Percentiles rank a stretch among this genome's conserved stretches.
These are phyloP conservation scores for Astrothelium macrocarpum DNA, from an alignment of 495 filamentous ascomycete genomes.

Conservation along the genomic window DNA sequence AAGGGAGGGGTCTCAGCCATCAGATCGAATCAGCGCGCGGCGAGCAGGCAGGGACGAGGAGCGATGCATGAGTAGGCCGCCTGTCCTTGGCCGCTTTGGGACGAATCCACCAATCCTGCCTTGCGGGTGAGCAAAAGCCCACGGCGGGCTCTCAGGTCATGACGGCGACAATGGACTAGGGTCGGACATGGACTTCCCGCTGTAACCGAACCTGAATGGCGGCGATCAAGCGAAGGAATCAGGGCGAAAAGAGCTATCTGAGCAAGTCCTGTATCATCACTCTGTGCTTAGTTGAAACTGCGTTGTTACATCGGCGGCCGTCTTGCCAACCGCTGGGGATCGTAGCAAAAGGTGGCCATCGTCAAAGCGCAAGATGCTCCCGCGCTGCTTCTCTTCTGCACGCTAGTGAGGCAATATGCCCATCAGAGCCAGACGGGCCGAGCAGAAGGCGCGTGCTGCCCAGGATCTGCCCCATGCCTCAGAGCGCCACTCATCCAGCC, in stretches of 20 bases:
- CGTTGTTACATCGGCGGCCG: conserved; percentile 3
- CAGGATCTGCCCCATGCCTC: not conserved
- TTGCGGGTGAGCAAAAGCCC: not conserved
- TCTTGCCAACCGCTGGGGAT: not conserved
- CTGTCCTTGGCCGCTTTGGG: not conserved
- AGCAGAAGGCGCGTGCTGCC: conserved; percentile 5
- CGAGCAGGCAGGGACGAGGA: not conserved
- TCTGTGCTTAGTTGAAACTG: conserved; percentile 2
- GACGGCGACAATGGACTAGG: conserved; percentile 1
- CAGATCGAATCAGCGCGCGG: not conserved
- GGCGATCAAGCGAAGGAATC: conserved; percentile 5
- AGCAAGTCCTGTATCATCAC: not conserved
- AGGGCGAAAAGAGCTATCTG: not conserved
- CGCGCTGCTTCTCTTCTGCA: conserved; percentile 3
- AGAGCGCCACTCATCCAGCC: conserved; percentile 2
- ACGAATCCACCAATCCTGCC: conserved; percentile 1
- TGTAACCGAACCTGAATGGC: conserved; percentile 1
- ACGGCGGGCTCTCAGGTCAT: not conserved
- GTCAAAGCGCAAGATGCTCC: conserved; percentile 4
- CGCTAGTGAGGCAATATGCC: conserved; percentile 6
- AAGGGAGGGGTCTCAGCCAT: conserved; percentile 1
- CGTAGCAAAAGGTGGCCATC: not conserved
- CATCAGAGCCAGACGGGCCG: conserved; percentile 4
- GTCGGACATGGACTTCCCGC: not conserved
- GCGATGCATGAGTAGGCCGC: not conserved